phyloP scores from a whole-genome alignment of 768 basidiomycete species.

The Dictyophora rubrovolvata region DNA sequence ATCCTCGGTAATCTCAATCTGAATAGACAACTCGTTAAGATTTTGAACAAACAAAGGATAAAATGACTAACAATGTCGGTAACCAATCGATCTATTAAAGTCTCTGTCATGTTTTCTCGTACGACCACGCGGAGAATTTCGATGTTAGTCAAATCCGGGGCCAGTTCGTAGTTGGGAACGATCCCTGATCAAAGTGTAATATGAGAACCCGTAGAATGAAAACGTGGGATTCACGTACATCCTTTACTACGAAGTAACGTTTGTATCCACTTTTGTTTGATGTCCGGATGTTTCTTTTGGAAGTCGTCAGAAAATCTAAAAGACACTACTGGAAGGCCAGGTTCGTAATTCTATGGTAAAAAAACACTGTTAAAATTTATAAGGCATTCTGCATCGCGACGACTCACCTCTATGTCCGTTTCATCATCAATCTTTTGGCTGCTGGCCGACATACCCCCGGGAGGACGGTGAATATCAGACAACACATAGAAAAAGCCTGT shows the following conservation, averaged over 20 bases:
- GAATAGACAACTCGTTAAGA: not conserved
- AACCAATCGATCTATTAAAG: slow-evolving; percentile 53
- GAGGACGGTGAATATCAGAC: slow-evolving; percentile 44
- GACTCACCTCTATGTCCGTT: slow-evolving; percentile 44
- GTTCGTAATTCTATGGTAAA: slow-evolving; percentile 29
- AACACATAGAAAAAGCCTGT: slow-evolving; percentile 42
- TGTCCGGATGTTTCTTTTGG: slow-evolving; percentile 39
- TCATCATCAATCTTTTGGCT: slow-evolving; percentile 31
- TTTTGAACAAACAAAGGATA: not conserved
- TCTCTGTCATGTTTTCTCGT: slow-evolving; percentile 43
- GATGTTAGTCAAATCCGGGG: slow-evolving; percentile 37
- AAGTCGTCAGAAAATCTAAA: slow-evolving; percentile 48
- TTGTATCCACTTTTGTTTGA: slow-evolving; percentile 51
- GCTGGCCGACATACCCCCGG: slow-evolving; percentile 13
- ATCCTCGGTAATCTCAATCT: slow-evolving; percentile 58
- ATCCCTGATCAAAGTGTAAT: slow-evolving; percentile 24
- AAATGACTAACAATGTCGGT: slow-evolving; percentile 48
- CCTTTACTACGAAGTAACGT: slow-evolving; percentile 24
- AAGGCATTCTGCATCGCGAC: slow-evolving; percentile 18
- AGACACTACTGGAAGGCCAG: slow-evolving; percentile 43
- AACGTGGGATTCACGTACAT: slow-evolving; percentile 13
- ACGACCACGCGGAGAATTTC: slow-evolving; percentile 59
- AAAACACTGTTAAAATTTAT: not conserved
- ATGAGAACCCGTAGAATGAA: not conserved
- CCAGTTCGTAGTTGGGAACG: slow-evolving; percentile 51